Base-by-base conservation (phyloP, 2,329 filamentous ascomycete genomes). In the Hypoxylon sp. region DNA sequence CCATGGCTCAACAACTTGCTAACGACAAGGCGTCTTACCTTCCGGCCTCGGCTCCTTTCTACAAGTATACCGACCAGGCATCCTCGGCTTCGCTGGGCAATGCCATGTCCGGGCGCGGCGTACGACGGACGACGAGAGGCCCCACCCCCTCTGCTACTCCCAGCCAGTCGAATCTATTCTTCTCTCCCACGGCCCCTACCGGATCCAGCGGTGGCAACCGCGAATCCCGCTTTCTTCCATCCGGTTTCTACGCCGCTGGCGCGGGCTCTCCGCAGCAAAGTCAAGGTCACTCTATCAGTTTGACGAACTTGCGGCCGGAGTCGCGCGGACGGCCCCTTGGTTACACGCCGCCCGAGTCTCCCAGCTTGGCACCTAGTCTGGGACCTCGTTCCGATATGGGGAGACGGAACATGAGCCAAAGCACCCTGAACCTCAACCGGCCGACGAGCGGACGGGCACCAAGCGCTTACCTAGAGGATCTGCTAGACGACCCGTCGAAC, bases 401-500 rank as follows among this genome's bases (percentile, higher is more conserved):
- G 4, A 73, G 73, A 37, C 73, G 77, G 30, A 80, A 87, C 63
- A 73, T 84, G 52, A 90, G 87, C 75, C 81, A 84, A 44, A 93
- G 89, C 74, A 89, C 88, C 4, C 74, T 94, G 65, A 90, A 88
- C 70, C 82, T 90, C 60, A 87, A 85, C 65, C 83, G 86, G 58
- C 84, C 89, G 2, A 83, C 87, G 13, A 89, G 87, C 55, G 88
- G 88, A 59, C 84, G 94, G 59, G 91, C 93, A 15, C 94, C 94
- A 0, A 97, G 92, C 76, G 92, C 93, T 17, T 97, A 93, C 75
- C 82, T 98, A 39, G 94, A 98, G 62, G 93, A 97, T 76, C 79
- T 98, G 51, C 90, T 97, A 64, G 92, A 93, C 73, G 91, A 91
- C 67, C 89, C 93, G 72, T 81, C 83, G 5, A 79, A 80, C 37